Conservation (phyloP, 768 basidiomycete species). For the Panaeolus cyanescens region DNA sequence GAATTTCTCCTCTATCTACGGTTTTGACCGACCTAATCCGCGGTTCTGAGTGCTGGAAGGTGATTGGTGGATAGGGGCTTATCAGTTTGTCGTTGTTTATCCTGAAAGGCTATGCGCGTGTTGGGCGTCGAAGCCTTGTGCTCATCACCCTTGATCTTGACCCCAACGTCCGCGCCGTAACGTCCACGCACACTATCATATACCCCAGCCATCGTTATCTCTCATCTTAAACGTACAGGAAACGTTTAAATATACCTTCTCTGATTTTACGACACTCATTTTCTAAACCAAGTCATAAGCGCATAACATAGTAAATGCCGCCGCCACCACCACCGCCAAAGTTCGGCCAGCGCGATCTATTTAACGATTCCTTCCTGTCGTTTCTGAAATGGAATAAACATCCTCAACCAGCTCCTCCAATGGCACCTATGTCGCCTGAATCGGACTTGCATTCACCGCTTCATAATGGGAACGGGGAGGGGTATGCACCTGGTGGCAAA, state of each 20-base stretch:
- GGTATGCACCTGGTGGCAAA: slow-evolving; percentile 4
- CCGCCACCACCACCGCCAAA: slow-evolving; percentile 26
- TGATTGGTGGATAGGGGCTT: slow-evolving; percentile 1
- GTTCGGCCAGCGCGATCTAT: slow-evolving; percentile 24
- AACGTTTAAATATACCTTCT: neutral
- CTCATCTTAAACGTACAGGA: neutral
- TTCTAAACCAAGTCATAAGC: neutral
- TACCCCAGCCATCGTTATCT: neutral
- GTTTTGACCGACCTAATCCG: neutral
- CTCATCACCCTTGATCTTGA: neutral
- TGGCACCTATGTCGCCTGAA: slow-evolving; percentile 11
- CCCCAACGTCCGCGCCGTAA: slow-evolving; percentile 1
- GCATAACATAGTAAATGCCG: neutral
- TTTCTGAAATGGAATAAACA: slow-evolving; percentile 24
- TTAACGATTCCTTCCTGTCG: slow-evolving; percentile 28
- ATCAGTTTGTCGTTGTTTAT: neutral
- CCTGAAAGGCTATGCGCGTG: neutral
- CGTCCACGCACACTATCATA: neutral
- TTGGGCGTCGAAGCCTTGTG: neutral
- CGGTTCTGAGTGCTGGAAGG: neutral
- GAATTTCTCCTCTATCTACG: neutral
- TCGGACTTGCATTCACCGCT: slow-evolving; percentile 21
- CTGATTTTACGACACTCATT: neutral
- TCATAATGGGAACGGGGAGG: slow-evolving; percentile 11
- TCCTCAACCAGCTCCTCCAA: slow-evolving; percentile 16